Base-by-base conservation (phyloP, 495 filamentous ascomycete species). In the Hypoxylon perforatum region DNA sequence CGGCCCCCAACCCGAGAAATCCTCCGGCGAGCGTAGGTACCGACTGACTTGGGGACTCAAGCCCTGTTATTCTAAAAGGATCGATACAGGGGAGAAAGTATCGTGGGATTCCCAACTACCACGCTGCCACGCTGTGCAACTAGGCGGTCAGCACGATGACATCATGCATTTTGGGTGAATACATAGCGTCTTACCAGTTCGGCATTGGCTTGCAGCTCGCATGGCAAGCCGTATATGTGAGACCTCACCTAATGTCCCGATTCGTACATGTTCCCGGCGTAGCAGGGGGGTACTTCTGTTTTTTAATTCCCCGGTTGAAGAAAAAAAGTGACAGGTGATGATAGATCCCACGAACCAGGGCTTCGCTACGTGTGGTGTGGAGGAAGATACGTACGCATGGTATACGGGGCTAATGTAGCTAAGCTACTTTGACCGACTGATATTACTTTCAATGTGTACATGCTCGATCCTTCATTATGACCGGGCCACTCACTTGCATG, bases 71-170 rank as follows among this genome's bases (percentile, higher is more conserved):
- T 28, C 7, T 28, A 28, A 33, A 33, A 41, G 12, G 14, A 41
- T 17, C 33, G 25, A 39, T 49, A 42, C 22, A 54, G 51, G 44
- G 33, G 51, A 23, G 48, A 21, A 17, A 6, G 39, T 28, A 25
- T 57, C 61, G 52, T 50, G 45, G 52, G 52, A 52, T 64, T 18
- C 15, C 11, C 44, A 2, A 15, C 12, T 41, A 8, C 52, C 22
- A 51, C 51, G 30, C 50, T 30, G 51, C 19, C 30, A 11, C 30
- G 11, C 12, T 28, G 53, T n/a, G n/a, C n/a, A n/a, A n/a, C n/a
- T n/a, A n/a, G 36, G 65, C 65, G 65, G 65, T 68, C 65, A 68
- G 65, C 59, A 63, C 48, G 44, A 60, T 68, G 65, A 68, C 59
- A 53, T 68, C 65, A 68, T 63, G 17, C 17, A 42, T 61, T 39